phyloP scores from a whole-genome alignment of 208 protist species.

The Leishmania tropica region DNA sequence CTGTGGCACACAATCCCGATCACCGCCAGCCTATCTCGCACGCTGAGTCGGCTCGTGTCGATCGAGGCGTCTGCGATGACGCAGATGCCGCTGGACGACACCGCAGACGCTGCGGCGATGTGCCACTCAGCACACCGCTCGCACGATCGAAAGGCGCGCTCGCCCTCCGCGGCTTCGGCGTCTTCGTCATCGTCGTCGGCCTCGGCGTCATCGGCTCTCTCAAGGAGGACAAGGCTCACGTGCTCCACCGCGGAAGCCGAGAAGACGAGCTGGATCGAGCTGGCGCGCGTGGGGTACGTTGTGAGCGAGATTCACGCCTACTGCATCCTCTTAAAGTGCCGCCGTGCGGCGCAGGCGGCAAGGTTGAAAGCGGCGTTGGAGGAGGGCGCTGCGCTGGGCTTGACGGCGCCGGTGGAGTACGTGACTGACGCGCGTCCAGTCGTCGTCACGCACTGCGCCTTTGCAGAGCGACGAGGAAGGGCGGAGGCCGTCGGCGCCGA shows the following conservation, averaged over 20 bases:
- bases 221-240: not conserved
- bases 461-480: constrained; percentile 4
- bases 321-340: constrained; percentile 65
- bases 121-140: not conserved
- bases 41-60: constrained; percentile 47
- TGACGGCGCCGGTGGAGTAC: constrained; percentile 45
- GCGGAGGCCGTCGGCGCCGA: not conserved
- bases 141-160: not conserved
- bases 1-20: constrained; percentile 69
- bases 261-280: constrained; percentile 19
- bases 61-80: constrained; percentile 12
- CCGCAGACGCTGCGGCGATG: not conserved
- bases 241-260: not conserved
- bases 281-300: constrained; percentile 66
- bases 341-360: constrained; percentile 30
- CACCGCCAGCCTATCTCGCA: constrained; percentile 48
- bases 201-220: not conserved
- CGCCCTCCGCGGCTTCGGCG: not conserved
- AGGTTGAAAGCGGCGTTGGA: constrained; percentile 40
- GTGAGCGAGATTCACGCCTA: constrained; percentile 65
- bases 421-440: constrained; percentile 21
- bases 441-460: constrained; percentile 13
- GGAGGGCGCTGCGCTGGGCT: constrained; percentile 33
- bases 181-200: not conserved
- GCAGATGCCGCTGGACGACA: not conserved